Evolutionary conservation across 257 asterid genomes (phyloP), one percentile per base, ranked within the genome.

Genomic region (Linderniella brevidens): DNA sequence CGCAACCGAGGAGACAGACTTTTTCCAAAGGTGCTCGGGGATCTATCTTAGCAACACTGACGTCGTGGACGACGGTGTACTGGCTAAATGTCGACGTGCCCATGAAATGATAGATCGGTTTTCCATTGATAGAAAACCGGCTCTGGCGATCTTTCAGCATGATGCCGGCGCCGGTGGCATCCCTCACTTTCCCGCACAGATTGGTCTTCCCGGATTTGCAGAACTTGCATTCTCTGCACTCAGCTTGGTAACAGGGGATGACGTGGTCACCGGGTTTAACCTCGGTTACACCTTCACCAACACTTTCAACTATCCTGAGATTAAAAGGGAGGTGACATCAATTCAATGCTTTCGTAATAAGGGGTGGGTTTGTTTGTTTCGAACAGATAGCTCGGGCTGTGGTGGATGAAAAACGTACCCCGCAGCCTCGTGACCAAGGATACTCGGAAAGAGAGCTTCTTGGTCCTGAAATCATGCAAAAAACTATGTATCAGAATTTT

Each of bases 161-260:
- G 40, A 90, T 88, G 63, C 99, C 99, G 59, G 60, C 96, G 67
- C 99, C 99, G 10, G 99, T 90, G 46, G 99, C 99, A 13, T 56
- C 37, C 75, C 99, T 82, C 29, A 85, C 96, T 68, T 90, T 90
- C 43, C 94, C 94, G 55, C 97, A 82, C 39, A 86, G 94, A 55
- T 82, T 86, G 10, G 96, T 86, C 77, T 86, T 81, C 35, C 97
- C 97, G 35, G 99, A 90, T 57, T 77, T 81, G 76, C 99, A 85
- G 57, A 90, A 81, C 68, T 90, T 90, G 73, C 99, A 90, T 60
- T 90, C 96, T 59, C 46, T 68, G 66, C 99, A 90, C 66, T 85
- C 99, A 25, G 99, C 99, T 74, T 90, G 96, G 72, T 90, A 90
- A 52, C 99, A 90, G 43, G 99, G 99, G 69, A 90, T 90, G 40